Conservation (phyloP, 2,329 filamentous ascomycete genomes). For the Nothophaeocryptopus gaeumannii region DNA sequence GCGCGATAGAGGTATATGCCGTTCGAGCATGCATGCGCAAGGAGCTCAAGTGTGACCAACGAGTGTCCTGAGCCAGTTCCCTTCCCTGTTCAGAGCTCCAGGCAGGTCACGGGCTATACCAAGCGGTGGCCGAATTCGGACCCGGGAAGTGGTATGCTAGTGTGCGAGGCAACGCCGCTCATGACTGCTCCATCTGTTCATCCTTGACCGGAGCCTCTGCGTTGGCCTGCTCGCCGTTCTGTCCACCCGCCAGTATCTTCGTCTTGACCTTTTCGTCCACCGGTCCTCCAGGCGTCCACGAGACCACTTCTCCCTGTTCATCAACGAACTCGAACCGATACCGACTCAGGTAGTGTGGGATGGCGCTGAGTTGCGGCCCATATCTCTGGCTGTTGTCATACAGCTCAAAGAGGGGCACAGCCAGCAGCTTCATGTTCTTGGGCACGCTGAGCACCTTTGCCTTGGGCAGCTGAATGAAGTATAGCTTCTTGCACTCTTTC, state of each 20-base stretch:
- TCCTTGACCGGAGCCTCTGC: constrained; percentile 5
- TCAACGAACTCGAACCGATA: constrained; percentile 99
- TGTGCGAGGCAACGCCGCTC: not conserved
- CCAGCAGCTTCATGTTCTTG: constrained; percentile 99
- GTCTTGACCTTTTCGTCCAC: constrained; percentile 32
- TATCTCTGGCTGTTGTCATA: constrained; percentile 97
- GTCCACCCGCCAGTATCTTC: constrained; percentile 33
- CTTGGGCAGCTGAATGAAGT: constrained; percentile 90
- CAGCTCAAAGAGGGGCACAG: constrained; percentile 93
- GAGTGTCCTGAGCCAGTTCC: no score
- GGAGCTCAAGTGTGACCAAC: no score
- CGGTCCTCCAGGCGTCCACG: constrained; percentile 32
- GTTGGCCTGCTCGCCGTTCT: constrained; percentile 17
- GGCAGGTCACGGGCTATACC: no score
- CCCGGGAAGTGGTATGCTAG: no score
- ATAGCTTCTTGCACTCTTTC: constrained; percentile 99
- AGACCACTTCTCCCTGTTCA: constrained; percentile 80
- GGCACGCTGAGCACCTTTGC: constrained; percentile 93
- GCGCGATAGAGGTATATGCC: no score
- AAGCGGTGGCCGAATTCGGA: no score
- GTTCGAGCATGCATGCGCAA: no score
- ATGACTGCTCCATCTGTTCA: constrained; percentile 15
- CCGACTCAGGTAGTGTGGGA: constrained; percentile 87
- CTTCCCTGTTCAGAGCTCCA: no score
- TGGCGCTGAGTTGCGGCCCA: constrained; percentile 91